These are phyloP conservation scores for Recurvomyces mirabilis DNA, from an alignment of 495 filamentous ascomycete genomes.

Conservation along the genomic window DNA sequence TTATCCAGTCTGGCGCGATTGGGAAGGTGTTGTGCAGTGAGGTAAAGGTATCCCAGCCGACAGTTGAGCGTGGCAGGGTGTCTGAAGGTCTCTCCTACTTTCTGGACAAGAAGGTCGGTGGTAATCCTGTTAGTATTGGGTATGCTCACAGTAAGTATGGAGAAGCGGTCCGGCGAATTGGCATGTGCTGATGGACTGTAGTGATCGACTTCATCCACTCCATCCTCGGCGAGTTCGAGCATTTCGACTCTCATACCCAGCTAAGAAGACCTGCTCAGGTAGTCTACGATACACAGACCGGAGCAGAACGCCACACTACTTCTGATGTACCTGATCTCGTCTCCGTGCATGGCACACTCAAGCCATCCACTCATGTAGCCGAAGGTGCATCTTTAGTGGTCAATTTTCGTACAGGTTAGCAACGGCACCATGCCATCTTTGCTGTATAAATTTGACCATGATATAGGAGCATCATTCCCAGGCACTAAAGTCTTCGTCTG, in stretches of 20 bases:
- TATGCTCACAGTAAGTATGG: conserved; percentile 40
- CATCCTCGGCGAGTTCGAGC: conserved; percentile 13
- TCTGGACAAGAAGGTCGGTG: conserved; percentile 35
- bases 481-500: conserved; percentile 40
- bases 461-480: conserved; percentile 40
- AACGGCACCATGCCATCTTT: too few relatives aligned
- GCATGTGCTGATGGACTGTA: too few relatives aligned
- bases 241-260: conserved; percentile 29
- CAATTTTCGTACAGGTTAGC: conserved; percentile 38
- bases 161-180: too few relatives aligned
- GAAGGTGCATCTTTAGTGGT: conserved; percentile 27
- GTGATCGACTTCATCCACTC: conserved; percentile 18
- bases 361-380: conserved; percentile 25
- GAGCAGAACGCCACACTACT: conserved; percentile 24
- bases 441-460: too few relatives aligned
- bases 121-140: conserved; percentile 42
- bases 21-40: conserved; percentile 45
- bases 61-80: conserved; percentile 18
- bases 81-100: conserved; percentile 34
- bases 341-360: conserved; percentile 36
- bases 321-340: conserved; percentile 41
- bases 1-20: conserved; percentile 39
- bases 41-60: conserved; percentile 33
- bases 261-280: conserved; percentile 37
- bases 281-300: conserved; percentile 28